These are phyloP conservation scores for Esteya vermicola DNA, from an alignment of 2,329 filamentous ascomycete species.

Conservation along the genomic window DNA sequence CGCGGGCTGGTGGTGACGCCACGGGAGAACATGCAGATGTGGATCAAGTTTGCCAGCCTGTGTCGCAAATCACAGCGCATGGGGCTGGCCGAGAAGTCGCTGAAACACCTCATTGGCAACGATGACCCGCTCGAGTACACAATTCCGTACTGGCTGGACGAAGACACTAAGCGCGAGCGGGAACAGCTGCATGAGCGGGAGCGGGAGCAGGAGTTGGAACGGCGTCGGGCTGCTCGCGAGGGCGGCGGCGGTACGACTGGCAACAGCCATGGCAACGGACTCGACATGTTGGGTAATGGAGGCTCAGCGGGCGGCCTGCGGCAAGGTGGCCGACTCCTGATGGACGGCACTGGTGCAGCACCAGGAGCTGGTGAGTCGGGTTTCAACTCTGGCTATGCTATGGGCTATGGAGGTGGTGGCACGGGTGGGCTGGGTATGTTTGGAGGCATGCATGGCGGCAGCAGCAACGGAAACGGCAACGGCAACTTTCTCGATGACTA, in stretches of 20 bases:
- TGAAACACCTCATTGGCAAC: slow-evolving; percentile 75
- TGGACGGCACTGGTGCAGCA: too few relatives aligned
- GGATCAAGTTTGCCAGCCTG: slow-evolving; percentile 97
- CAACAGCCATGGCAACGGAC: slow-evolving; percentile 1
- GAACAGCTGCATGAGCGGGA: slow-evolving; percentile 7
- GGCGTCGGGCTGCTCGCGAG: slow-evolving; percentile 4
- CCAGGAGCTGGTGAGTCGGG: too few relatives aligned
- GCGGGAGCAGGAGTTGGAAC: slow-evolving; percentile 8
- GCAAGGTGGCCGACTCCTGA: too few relatives aligned
- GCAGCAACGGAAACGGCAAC: background rate
- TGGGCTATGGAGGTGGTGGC: too few relatives aligned
- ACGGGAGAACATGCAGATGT: slow-evolving; percentile 94
- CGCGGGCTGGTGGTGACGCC: slow-evolving; percentile 84
- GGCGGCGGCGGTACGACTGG: slow-evolving; percentile 2
- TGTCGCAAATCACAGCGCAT: slow-evolving; percentile 93
- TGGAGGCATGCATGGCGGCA: background rate
- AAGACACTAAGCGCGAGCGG: slow-evolving; percentile 12
- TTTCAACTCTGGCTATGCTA: too few relatives aligned
- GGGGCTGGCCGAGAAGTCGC: slow-evolving; percentile 86
- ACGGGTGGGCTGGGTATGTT: too few relatives aligned
- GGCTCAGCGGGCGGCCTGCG: too few relatives aligned
- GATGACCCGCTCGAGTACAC: slow-evolving; percentile 47
- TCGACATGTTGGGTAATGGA: background rate
- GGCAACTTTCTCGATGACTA: slow-evolving; percentile 7
- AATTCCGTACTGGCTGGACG: slow-evolving; percentile 43